These are phyloP conservation scores for Evansstolkia leycettana DNA, from an alignment of 495 filamentous ascomycete species.

Conservation along the genomic window DNA sequence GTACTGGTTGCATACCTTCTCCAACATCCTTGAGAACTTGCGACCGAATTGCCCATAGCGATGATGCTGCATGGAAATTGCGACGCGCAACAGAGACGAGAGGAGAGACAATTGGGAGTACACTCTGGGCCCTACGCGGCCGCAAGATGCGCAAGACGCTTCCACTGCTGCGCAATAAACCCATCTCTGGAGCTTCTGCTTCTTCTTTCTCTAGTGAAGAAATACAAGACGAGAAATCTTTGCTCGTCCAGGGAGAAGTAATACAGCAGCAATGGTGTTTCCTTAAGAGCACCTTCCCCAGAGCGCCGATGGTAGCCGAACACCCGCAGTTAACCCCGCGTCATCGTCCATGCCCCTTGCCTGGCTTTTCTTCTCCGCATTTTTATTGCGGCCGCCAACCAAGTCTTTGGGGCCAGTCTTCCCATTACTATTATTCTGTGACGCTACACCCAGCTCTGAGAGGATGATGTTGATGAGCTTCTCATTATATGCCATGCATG, in stretches of 20 bases:
- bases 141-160: constrained; percentile 16
- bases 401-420: not conserved
- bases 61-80: constrained; percentile 49
- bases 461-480: too few species aligned
- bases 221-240: too few species aligned
- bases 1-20: constrained; percentile 52
- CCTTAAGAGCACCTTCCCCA: not conserved
- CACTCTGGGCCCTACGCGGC: constrained; percentile 14
- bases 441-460: too few species aligned
- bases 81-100: constrained; percentile 16
- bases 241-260: too few species aligned
- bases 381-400: not conserved
- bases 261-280: too few species aligned
- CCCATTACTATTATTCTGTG: too few species aligned
- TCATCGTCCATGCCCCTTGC: not conserved
- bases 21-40: constrained; percentile 93
- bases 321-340: constrained; percentile 19
- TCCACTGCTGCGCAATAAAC: constrained; percentile 17
- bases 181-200: constrained; percentile 17
- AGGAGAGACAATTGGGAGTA: constrained; percentile 17
- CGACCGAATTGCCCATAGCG: constrained; percentile 57
- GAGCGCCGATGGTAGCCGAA: constrained; percentile 32
- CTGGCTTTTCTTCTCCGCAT: constrained; percentile 18
- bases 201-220: too few species aligned
- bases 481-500: too few species aligned